A percentile compares a stretch with the other conserved stretches of the same genome.
These are phyloP conservation scores for Metschnikowia lochheadii DNA, from an alignment of 805 yeast genomes.

Conservation along the genomic window DNA sequence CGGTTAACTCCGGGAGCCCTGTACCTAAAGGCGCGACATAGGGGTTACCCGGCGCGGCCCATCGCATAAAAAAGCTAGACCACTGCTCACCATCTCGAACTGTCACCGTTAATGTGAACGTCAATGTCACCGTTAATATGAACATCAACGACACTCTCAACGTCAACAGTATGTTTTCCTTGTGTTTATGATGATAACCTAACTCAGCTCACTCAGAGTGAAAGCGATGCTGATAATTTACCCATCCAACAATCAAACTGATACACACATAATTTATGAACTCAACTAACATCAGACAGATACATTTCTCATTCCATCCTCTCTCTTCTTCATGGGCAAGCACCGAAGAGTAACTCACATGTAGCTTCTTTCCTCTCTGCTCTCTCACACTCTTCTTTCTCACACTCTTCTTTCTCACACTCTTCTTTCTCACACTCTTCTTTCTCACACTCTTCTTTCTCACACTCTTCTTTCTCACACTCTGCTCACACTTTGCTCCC, in stretches of 20 bases:
- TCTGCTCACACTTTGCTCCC: too few species aligned
- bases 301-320: neutral
- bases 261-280: conserved; percentile 8
- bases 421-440: neutral
- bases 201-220: conserved; percentile 58
- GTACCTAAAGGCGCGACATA: neutral
- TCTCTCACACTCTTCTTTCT: neutral
- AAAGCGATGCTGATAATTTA: conserved; percentile 46
- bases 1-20: neutral
- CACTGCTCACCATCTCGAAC: neutral
- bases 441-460: neutral
- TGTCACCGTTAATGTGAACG: too few species aligned
- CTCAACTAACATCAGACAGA: conserved; percentile 9
- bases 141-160: neutral
- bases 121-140: too few species aligned
- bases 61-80: neutral
- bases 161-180: conserved; percentile 4
- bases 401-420: too few species aligned
- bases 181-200: conserved; percentile 46
- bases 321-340: neutral
- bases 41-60: neutral
- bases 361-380: neutral
- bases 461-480: too few species aligned
- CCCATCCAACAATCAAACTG: conserved; percentile 43
- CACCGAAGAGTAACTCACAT: neutral